Percentiles rank a stretch among this genome's conserved stretches.
Evolutionary conservation across 306 rosid genomes (phyloP).

Genomic region (Astragalus membranaceus): DNA sequence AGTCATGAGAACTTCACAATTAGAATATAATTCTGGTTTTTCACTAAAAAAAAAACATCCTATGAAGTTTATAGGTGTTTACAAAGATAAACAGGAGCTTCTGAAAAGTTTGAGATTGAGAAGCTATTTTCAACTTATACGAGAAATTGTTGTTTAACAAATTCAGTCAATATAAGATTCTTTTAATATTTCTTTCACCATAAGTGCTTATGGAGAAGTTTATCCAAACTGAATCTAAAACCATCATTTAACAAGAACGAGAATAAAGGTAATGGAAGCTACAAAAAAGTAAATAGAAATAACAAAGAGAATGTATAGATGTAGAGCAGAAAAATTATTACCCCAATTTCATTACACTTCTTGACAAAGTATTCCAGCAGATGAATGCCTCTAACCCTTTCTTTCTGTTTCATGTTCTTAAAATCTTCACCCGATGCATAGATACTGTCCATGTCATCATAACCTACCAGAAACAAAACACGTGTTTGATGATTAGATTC

Average conservation of each 20-base stretch:
- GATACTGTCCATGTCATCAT: constrained; percentile 71
- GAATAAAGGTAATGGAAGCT: neutral
- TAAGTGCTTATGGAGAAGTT: neutral
- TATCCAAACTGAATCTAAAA: neutral
- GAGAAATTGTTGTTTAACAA: too few relatives aligned
- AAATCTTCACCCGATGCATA: constrained; percentile 89
- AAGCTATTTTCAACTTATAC: neutral
- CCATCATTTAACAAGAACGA: neutral
- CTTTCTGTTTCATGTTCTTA: constrained; percentile 41
- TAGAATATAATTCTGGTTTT: too few relatives aligned
- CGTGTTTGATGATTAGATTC: neutral
- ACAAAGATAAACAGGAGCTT: neutral
- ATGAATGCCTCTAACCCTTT: constrained; percentile 54
- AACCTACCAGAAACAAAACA: constrained; percentile 46
- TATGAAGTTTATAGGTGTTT: too few relatives aligned
- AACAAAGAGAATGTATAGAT: neutral
- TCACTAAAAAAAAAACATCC: too few relatives aligned
- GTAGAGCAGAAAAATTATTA: constrained; percentile 26
- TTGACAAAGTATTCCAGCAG: constrained; percentile 76
- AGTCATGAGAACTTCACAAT: too few relatives aligned
- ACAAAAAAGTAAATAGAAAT: neutral
- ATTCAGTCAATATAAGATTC: neutral
- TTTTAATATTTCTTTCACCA: neutral
- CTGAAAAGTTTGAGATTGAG: neutral
- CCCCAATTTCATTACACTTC: constrained; percentile 87